Percentiles rank a stretch among this genome's conserved stretches.
phyloP scores from a whole-genome alignment of 306 rosid species.

The Vigna reflexopilosa region DNA sequence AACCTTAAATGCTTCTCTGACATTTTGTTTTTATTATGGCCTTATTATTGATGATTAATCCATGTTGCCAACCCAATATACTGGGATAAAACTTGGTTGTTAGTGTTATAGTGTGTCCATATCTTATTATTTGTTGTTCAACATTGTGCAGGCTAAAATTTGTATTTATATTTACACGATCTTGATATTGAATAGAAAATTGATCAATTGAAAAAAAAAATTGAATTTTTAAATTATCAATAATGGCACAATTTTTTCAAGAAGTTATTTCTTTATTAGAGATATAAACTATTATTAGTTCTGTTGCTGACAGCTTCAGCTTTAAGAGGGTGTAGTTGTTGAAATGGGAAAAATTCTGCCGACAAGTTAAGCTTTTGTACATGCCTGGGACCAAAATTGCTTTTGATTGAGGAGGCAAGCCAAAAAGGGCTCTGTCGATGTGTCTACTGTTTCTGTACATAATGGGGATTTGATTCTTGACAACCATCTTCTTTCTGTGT shows the following conservation, averaged over 20 bases:
- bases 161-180: not conserved
- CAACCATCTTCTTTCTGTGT: not conserved
- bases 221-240: constrained; percentile 26
- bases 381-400: not conserved
- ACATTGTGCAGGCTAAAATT: constrained; percentile 34
- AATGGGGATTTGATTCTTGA: constrained; percentile 20
- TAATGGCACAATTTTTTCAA: constrained; percentile 14
- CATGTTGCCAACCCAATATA: not conserved
- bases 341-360: not conserved
- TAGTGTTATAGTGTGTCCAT: constrained; percentile 13
- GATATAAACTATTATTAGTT: constrained; percentile 23
- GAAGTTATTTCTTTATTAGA: constrained; percentile 15
- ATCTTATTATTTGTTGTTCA: constrained; percentile 16
- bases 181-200: constrained; percentile 17
- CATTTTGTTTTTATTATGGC: constrained; percentile 27
- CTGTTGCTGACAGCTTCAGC: constrained; percentile 9
- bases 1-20: not conserved
- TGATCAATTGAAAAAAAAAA: constrained; percentile 28
- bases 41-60: not conserved
- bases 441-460: not conserved
- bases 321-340: constrained; percentile 2
- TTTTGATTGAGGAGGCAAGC: constrained; percentile 11
- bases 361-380: not conserved
- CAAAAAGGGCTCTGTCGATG: not conserved
- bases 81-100: constrained; percentile 25